Percentiles rank a stretch among this genome's conserved stretches.
Evolutionary conservation across 208 protist genomes (phyloP).

Genomic region (Angomonas ambiguus): DNA sequence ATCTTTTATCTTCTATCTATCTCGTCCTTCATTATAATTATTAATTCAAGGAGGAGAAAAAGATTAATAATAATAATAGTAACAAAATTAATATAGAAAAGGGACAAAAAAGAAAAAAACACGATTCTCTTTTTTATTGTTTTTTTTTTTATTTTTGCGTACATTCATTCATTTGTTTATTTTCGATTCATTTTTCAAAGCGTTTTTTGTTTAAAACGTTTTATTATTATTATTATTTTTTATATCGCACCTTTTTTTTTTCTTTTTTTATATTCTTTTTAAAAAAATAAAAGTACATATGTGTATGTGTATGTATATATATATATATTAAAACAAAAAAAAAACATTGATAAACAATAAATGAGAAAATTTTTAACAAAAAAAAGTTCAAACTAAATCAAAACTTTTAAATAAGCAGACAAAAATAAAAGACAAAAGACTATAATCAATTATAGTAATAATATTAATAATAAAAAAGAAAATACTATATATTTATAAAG

Average conservation of each 20-base stretch:
- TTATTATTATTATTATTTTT: too few relatives aligned
- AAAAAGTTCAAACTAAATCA: too few relatives aligned
- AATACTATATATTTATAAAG: too few relatives aligned
- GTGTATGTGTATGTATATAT: constrained; percentile 9
- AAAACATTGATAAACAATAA: not conserved
- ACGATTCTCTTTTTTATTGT: not conserved
- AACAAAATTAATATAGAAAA: not conserved
- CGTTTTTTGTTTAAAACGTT: too few relatives aligned
- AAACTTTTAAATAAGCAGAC: too few relatives aligned
- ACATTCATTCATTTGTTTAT: not conserved
- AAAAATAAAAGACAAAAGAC: too few relatives aligned
- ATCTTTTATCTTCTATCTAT: not conserved
- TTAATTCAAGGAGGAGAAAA: too few relatives aligned
- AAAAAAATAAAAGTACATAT: constrained; percentile 2
- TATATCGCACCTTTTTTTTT: too few relatives aligned
- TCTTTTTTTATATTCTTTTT: not conserved
- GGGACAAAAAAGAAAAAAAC: not conserved
- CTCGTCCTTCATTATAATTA: not conserved
- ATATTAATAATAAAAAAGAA: too few relatives aligned
- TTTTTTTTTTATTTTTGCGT: constrained; percentile 6
- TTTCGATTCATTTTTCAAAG: not conserved
- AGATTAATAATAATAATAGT: not conserved
- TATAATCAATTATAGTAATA: too few relatives aligned
- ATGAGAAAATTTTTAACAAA: too few relatives aligned
- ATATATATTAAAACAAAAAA: not conserved